A percentile compares a stretch with the other conserved stretches of the same genome.
phyloP scores from a whole-genome alignment of 495 filamentous ascomycete species.

The Hypoxylon lienhwacheense region DNA sequence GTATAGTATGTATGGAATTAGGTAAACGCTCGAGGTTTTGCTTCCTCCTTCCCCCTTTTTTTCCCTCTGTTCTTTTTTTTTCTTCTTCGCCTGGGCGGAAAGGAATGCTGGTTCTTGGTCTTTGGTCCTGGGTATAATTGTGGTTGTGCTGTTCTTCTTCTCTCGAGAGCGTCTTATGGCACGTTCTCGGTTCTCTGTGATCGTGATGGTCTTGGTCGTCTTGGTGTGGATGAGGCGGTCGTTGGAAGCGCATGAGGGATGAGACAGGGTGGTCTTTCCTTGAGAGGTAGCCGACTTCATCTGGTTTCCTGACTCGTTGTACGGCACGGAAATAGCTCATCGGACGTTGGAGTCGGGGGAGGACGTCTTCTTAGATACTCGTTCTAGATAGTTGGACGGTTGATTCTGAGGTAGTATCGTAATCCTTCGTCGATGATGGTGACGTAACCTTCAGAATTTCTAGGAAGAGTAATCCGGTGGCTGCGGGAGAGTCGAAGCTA shows the following conservation, averaged over 20 bases:
- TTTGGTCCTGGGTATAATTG: too few relatives aligned
- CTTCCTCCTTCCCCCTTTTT: constrained; percentile 13
- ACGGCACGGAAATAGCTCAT: too few relatives aligned
- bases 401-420: not conserved
- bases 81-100: constrained; percentile 2
- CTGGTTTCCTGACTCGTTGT: not conserved
- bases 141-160: not conserved
- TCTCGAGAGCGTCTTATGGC: constrained; percentile 6
- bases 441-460: not conserved
- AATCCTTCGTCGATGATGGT: not conserved
- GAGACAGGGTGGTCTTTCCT: too few relatives aligned
- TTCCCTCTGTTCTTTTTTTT: constrained; percentile 2
- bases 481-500: not conserved
- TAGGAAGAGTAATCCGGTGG: not conserved
- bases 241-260: too few relatives aligned
- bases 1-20: constrained; percentile 31
- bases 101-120: too few relatives aligned
- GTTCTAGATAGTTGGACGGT: not conserved
- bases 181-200: constrained; percentile 10
- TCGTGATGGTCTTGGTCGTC: too few relatives aligned
- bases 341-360: not conserved
- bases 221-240: too few relatives aligned
- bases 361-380: not conserved
- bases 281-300: not conserved
- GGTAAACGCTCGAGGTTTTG: constrained; percentile 12